Evolutionary conservation across 1,284 basidiomycete genomes (phyloP), one percentile per base, ranked within the genome.

Genomic region (Athelia psychrophila): DNA sequence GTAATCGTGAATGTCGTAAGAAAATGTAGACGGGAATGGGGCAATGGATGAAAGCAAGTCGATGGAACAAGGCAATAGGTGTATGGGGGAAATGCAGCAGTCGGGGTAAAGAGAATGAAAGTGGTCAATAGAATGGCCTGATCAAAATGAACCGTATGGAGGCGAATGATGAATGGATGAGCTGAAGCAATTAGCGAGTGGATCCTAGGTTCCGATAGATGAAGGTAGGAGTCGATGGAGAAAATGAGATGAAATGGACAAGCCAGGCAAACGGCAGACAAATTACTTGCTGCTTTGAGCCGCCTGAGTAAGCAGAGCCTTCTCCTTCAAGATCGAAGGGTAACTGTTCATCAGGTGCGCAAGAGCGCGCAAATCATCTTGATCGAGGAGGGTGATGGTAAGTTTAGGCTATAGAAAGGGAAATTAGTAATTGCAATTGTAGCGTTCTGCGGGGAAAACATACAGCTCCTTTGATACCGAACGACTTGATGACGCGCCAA

Each of bases 281-380:
- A 42, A 16, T n/a, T 42, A 42, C 38, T 42, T 42, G 38, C 38
- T 42, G n/a, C 44, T 25, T 30, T 47, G 44, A 22, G n/a, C 20
- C 16, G 38, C 38, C 24, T 76, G 75, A 16, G 71, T 49, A 3
- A 74, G 62, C 44, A 75, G 56, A 3, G 75, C 85, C 68, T 91
- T 92, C 66, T 91, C 89, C 70, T 86, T 91, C 54, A 95, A 73
- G 2, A 93, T 79, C 2, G 81, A 73, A 6, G 91, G 88, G 65
- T 93, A 94, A 63, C 87, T 88, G 66, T 92, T 90, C 88, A 92
- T 90, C 49, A 95, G 75, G 64, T 93, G 89, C 9, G 90, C 88
- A 36, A 95, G 77, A 1, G 91, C 74, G 30, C 89, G 80, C 22
- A 95, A 76, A 61, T 95, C 93, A 53, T 94, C 92, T 58, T 86